phyloP scores from a whole-genome alignment of 1,139 yeast species.

The Debaryomyces fabryi region DNA sequence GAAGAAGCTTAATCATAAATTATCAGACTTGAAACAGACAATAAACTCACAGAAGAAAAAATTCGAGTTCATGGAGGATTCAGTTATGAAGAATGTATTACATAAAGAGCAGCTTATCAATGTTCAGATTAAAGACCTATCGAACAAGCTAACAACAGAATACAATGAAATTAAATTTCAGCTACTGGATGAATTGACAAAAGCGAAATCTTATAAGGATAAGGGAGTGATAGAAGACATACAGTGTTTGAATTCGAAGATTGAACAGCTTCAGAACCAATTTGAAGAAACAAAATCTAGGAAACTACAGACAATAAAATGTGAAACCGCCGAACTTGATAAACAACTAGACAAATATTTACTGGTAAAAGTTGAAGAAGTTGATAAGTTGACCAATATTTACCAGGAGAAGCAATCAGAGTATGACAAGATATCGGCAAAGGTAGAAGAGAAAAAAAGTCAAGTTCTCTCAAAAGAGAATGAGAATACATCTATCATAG shows the following conservation, averaged over 20 bases:
- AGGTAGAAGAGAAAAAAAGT: slow-evolving; percentile 8
- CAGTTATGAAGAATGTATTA: slow-evolving; percentile 30
- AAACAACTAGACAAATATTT: slow-evolving; percentile 21
- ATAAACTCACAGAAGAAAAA: slow-evolving; percentile 23
- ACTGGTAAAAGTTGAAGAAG: slow-evolving; percentile 18
- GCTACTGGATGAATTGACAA: slow-evolving; percentile 32
- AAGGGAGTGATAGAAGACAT: slow-evolving; percentile 23
- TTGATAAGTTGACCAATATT: slow-evolving; percentile 17
- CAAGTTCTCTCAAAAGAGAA: slow-evolving; percentile 11
- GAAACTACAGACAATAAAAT: slow-evolving; percentile 17
- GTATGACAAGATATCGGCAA: slow-evolving; percentile 10
- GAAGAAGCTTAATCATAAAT: slow-evolving; percentile 24
- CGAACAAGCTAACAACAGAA: slow-evolving; percentile 28
- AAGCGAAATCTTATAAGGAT: slow-evolving; percentile 31
- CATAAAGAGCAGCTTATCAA: slow-evolving; percentile 31
- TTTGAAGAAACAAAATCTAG: slow-evolving; percentile 16
- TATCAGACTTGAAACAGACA: slow-evolving; percentile 21
- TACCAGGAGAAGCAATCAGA: slow-evolving; percentile 16
- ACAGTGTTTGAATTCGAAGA: slow-evolving; percentile 17
- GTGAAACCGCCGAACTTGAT: slow-evolving; percentile 23
- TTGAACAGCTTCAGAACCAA: slow-evolving; percentile 14
- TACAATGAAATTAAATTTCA: slow-evolving; percentile 36
- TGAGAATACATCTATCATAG: slow-evolving; percentile 5
- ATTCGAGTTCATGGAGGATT: slow-evolving; percentile 30
- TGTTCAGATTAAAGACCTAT: slow-evolving; percentile 25